Evolutionary conservation across 805 yeast species (phyloP).

Genomic region (Metschnikowia proteae): DNA sequence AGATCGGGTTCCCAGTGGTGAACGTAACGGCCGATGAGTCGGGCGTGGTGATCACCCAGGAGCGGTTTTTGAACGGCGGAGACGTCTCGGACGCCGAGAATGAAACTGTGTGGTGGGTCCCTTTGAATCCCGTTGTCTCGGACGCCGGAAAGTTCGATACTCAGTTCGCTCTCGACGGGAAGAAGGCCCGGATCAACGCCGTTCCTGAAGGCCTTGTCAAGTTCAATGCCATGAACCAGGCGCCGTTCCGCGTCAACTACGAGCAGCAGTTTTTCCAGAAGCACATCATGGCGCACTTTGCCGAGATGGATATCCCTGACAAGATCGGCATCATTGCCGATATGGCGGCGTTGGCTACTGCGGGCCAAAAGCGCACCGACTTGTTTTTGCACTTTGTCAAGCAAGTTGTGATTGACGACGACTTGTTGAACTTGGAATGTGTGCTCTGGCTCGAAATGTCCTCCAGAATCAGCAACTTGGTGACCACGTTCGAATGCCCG

Average conservation of each 20-base stretch:
- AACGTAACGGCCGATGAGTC: slow-evolving; percentile 39
- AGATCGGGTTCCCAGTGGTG: slow-evolving; percentile 71
- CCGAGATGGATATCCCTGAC: slow-evolving; percentile 42
- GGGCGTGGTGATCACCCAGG: slow-evolving; percentile 45
- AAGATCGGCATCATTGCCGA: slow-evolving; percentile 56
- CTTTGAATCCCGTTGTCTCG: slow-evolving; percentile 31
- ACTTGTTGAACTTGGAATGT: slow-evolving; percentile 32
- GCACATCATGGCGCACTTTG: slow-evolving; percentile 38
- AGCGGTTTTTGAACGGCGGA: slow-evolving; percentile 61
- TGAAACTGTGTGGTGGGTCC: slow-evolving; percentile 56
- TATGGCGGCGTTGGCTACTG: slow-evolving; percentile 44
- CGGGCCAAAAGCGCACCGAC: slow-evolving; percentile 41
- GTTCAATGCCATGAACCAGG: slow-evolving; percentile 48
- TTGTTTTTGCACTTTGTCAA: slow-evolving; percentile 43
- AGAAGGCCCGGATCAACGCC: slow-evolving; percentile 2
- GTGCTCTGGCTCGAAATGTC: slow-evolving; percentile 56
- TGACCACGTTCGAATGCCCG: slow-evolving; percentile 32
- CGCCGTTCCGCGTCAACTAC: slow-evolving; percentile 54
- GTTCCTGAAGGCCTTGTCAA: slow-evolving; percentile 32
- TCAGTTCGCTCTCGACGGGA: slow-evolving; percentile 19
- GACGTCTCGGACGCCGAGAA: slow-evolving; percentile 59
- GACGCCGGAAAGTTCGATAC: neutral
- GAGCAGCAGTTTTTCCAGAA: slow-evolving; percentile 38
- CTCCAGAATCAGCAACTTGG: slow-evolving; percentile 34
- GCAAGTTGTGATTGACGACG: slow-evolving; percentile 23